Conservation (phyloP, 2,329 filamentous ascomycete species). For the Capronia coronata region DNA sequence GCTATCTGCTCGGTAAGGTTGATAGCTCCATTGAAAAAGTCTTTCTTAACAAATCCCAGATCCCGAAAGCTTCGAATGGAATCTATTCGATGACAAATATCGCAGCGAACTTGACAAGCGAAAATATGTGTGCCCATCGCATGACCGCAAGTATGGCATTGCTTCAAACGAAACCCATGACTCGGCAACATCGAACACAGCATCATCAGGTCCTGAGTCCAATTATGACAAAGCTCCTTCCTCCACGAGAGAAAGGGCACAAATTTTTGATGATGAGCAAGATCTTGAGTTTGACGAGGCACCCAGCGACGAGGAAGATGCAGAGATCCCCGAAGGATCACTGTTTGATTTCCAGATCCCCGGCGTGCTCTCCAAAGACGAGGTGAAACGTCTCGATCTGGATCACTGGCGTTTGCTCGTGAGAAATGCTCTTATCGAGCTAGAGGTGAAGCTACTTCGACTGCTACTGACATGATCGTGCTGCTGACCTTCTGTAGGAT, state of each 20-base stretch:
- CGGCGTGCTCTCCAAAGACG: conserved; percentile 39
- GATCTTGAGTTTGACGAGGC: conserved; percentile 29
- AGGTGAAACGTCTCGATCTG: conserved; percentile 40
- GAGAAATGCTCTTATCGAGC: conserved; percentile 38
- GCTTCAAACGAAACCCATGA: background rate
- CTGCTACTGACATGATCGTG: background rate
- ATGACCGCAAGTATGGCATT: conserved; percentile 30
- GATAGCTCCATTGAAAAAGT: too few relatives aligned
- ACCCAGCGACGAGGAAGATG: conserved; percentile 35
- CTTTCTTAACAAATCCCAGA: conserved; percentile 31
- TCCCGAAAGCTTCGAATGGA: conserved; percentile 42
- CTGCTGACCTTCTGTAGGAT: conserved; percentile 32
- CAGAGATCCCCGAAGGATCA: conserved; percentile 31
- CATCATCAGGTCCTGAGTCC: background rate
- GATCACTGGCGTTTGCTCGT: conserved; percentile 41
- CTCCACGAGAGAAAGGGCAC: conserved; percentile 18
- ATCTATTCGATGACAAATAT: conserved; percentile 40
- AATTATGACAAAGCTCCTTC: conserved; percentile 19
- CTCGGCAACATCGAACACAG: background rate
- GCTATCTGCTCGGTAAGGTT: conserved; percentile 43
- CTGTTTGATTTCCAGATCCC: conserved; percentile 44
- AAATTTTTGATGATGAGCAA: conserved; percentile 21
- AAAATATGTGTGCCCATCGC: conserved; percentile 42
- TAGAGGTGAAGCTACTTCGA: conserved; percentile 34
- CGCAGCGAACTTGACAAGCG: conserved; percentile 38